Conservation (phyloP, 805 yeast genomes). For the Starmerella sirachaensis region DNA sequence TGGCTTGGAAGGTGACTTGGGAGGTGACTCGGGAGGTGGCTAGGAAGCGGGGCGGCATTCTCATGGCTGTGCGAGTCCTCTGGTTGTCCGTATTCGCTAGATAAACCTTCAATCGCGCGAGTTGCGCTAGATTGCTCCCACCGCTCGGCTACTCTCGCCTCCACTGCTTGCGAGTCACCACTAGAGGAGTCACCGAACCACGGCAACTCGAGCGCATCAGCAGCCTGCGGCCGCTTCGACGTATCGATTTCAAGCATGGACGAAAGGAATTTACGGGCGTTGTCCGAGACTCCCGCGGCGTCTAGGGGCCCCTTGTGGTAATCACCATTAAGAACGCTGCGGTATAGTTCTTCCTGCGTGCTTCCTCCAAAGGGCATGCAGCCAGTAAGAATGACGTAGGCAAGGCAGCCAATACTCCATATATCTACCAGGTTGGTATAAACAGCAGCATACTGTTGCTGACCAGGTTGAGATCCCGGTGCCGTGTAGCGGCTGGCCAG, state of each 20-base stretch:
- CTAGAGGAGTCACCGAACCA: constrained; percentile 45
- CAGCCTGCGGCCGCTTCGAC: constrained; percentile 55
- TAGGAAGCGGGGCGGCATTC: too few species aligned
- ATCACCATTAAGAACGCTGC: constrained; percentile 62
- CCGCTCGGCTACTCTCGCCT: too few species aligned
- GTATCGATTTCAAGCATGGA: constrained; percentile 70
- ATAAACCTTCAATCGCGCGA: too few species aligned
- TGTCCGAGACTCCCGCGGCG: constrained; percentile 50
- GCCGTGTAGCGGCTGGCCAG: constrained; percentile 27
- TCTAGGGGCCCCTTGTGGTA: constrained; percentile 55
- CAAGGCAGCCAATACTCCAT: constrained; percentile 95
- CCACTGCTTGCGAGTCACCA: too few species aligned
- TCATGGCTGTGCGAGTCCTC: too few species aligned
- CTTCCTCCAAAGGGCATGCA: constrained; percentile 91
- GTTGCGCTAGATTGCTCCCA: too few species aligned
- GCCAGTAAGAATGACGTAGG: constrained; percentile 82
- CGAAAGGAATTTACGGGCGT: constrained; percentile 61
- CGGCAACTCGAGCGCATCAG: constrained; percentile 61
- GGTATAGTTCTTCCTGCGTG: constrained; percentile 75
- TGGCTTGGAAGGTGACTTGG: too few species aligned
- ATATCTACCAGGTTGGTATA: constrained; percentile 88
- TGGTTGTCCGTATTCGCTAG: too few species aligned
- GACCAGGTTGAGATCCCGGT: background rate
- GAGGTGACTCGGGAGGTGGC: too few species aligned
- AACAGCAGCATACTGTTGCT: constrained; percentile 22